Base-by-base conservation (phyloP, 257 asterid genomes). In the Lycium barbarum region DNA sequence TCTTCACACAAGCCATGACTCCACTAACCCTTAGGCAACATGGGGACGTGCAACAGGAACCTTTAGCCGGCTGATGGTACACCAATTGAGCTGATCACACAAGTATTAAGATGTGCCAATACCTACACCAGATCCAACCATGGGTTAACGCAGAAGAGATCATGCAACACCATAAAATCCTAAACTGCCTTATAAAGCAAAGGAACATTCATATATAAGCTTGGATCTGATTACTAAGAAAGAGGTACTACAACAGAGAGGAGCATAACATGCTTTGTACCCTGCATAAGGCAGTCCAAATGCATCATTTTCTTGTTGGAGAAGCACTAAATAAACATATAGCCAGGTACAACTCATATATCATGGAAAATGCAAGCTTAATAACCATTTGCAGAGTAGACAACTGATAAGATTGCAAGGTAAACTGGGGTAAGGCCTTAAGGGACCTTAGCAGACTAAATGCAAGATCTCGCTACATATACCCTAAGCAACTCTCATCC, bases 21-120 rank as follows among this genome's bases (percentile, higher is more conserved):
- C 86, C 91, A 84, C 93, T 89, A 93, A 87, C 97, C 98, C 90
- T 90, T 93, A 49, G 94, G 94, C 88, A 86, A 92, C 98, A 94
- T 92, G 93, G 92, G 87, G 89, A 87, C 89, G 86, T 79, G 83
- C 82, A 83, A 85, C 83, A 66, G 55, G 67, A 81, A 20, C 78
- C 82, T 49, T 76, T 76, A 51, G 82, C 15, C 45, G 4, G 36
- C 58, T 33, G 55, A 61, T 81, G 54, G 47, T 61, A 81, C 76
- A 81, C 61, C 49, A 59, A 53, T n/a, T 51, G 80, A 66, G 68
- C 80, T 83, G 68, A n/a, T 83, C 68, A 82, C 51, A 45, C 40
- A 63, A 70, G 55, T 38, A 63, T 51, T 40, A 83, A 66, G 63
- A 67, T 9, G 4, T 20, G 55, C 84, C 35, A 83, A 59, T 66